Evolutionary conservation across 2,329 filamentous ascomycete species (phyloP), one percentile per base, ranked within the genome.

Genomic region (Periconia sp.): DNA sequence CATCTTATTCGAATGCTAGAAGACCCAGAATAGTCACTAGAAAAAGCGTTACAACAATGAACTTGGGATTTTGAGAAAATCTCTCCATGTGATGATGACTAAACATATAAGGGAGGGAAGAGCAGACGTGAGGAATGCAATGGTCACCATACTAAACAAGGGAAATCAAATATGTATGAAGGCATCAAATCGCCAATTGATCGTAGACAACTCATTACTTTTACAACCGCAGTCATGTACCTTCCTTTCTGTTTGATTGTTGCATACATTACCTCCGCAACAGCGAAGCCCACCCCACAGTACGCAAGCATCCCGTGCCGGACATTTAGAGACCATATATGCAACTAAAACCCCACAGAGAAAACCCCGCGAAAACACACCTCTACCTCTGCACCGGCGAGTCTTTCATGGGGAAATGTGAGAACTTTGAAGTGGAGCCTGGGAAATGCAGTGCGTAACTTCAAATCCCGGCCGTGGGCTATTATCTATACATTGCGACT

Each of bases 381-480:
- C 52, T 65, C 19, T 66, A 63, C 45, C 19, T 61, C 49, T 63
- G 63, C 47, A 49, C 52, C 20, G 56, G 62, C 14, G 43, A 49
- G 1, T 40, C 52, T n/a, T 64, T 61, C 41, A 44, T 50, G 15
- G 64, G 61, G 2, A 35, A 35, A 14, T 67, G 64, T 41, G 51
- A 51, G 19, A 65, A 64, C 35, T 10, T 63, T 13, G 50, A 60
- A 6, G 35, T 60, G 9, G 19, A 53, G 2, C 45, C 50, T 8
- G 59, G 57, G 6, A 41, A 50, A 47, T 64, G 59, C 52, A 52
- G 60, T 55, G 54, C 31, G 35, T 27, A 27, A 8, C 23, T 27
- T 27, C 23, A 27, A 27, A 27, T 27, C 23, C 23, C 23, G 8
- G 23, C 5, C 23, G 23, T 27, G 23, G 23, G 3, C 23, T 27